Percentiles rank a stretch among this genome's conserved stretches.
These are phyloP conservation scores for Penicillium waksmanii DNA, from an alignment of 495 filamentous ascomycete genomes.

Conservation along the genomic window DNA sequence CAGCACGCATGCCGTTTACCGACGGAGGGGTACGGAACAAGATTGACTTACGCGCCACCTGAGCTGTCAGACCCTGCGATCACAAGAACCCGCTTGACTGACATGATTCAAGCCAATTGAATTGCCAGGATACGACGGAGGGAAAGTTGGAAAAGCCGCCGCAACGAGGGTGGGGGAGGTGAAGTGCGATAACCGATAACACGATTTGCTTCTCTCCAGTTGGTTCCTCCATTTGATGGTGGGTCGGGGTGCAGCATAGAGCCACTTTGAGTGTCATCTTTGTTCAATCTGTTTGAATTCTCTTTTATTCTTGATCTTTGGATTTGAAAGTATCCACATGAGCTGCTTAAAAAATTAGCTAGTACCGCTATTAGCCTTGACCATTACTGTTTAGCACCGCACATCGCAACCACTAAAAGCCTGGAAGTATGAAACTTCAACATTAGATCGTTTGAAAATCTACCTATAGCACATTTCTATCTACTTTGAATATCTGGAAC, in stretches of 20 bases:
- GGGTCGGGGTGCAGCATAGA: background rate
- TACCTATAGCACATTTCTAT: background rate
- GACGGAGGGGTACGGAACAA: slow-evolving; percentile 13
- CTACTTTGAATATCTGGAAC: slow-evolving; percentile 1
- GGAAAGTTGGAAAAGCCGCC: slow-evolving; percentile 47
- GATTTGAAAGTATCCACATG: background rate
- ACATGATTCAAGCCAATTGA: slow-evolving; percentile 35
- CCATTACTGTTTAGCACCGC: no score
- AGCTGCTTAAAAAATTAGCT: background rate
- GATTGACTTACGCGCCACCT: slow-evolving; percentile 74
- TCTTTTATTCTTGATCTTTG: background rate
- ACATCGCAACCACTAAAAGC: no score
- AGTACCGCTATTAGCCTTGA: background rate
- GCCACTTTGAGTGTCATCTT: background rate
- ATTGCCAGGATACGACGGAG: slow-evolving; percentile 1
- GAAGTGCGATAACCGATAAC: slow-evolving; percentile 23
- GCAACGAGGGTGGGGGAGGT: slow-evolving; percentile 12
- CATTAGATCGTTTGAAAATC: background rate
- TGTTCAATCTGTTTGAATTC: background rate
- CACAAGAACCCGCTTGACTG: slow-evolving; percentile 65
- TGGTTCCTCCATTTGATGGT: background rate
- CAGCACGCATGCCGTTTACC: background rate
- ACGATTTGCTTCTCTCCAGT: background rate
- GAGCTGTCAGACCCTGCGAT: slow-evolving; percentile 88
- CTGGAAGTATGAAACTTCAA: background rate